phyloP scores from a whole-genome alignment of 805 yeast genomes.

The Sungouiella thailandica region DNA sequence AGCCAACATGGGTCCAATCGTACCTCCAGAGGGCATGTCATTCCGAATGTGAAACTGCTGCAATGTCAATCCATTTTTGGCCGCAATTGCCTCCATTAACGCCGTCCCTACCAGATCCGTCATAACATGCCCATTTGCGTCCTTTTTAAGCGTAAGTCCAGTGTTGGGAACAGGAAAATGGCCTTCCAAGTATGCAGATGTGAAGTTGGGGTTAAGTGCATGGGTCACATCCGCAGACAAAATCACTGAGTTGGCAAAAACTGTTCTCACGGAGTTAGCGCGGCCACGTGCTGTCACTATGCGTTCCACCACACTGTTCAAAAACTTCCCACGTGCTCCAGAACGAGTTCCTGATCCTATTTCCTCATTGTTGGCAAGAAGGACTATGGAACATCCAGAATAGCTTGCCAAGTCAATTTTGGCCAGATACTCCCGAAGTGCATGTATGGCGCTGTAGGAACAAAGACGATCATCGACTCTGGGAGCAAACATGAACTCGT shows the following conservation, averaged over 20 bases:
- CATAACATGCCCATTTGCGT: slow-evolving; percentile 33
- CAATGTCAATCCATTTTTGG: slow-evolving; percentile 19
- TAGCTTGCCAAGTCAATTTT: slow-evolving; percentile 13
- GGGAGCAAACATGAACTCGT: slow-evolving; percentile 36
- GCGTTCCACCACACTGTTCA: slow-evolving; percentile 17
- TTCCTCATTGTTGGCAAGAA: slow-evolving; percentile 38
- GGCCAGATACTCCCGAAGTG: slow-evolving; percentile 17
- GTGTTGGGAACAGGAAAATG: slow-evolving; percentile 36
- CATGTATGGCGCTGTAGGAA: slow-evolving; percentile 33
- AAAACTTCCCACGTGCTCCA: slow-evolving; percentile 35
- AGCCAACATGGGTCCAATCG: slow-evolving; percentile 40
- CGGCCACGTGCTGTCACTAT: slow-evolving; percentile 5
- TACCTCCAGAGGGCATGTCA: slow-evolving; percentile 38
- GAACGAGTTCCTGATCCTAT: slow-evolving; percentile 37
- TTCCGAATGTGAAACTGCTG: slow-evolving; percentile 39
- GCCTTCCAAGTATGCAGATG: slow-evolving; percentile 23
- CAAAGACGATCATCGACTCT: slow-evolving; percentile 40
- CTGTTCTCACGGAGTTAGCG: slow-evolving; percentile 2
- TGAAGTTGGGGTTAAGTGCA: slow-evolving; percentile 38
- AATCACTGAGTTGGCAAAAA: slow-evolving; percentile 29
- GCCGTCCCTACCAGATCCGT: slow-evolving; percentile 30
- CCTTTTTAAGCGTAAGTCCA: slow-evolving; percentile 34
- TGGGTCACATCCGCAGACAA: slow-evolving; percentile 43
- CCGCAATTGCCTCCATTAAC: slow-evolving; percentile 23
- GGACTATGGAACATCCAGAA: slow-evolving; percentile 27